A percentile compares a stretch with the other conserved stretches of the same genome.
Conservation (phyloP, 2,329 filamentous ascomycete genomes). For the Botryotinia convoluta region DNA sequence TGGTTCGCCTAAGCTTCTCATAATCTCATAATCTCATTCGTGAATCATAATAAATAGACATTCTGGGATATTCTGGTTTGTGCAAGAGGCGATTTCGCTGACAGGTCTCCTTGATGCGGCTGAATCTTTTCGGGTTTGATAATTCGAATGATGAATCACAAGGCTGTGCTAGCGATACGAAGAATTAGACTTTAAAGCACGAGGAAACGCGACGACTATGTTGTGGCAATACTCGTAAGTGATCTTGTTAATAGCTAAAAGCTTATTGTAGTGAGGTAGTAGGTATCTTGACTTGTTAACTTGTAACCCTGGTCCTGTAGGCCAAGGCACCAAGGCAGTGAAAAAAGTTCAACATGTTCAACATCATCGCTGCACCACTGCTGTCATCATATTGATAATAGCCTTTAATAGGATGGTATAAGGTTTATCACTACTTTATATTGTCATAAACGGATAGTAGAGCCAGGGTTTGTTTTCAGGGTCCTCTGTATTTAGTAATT, state of each 20-base stretch:
- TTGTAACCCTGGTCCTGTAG: background rate
- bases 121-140: background rate
- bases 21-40: background rate
- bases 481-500: background rate
- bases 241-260: background rate
- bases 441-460: background rate
- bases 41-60: background rate
- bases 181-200: background rate
- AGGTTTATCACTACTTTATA: constrained; percentile 4
- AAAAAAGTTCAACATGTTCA: background rate
- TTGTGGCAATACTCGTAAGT: constrained; percentile 4
- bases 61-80: background rate
- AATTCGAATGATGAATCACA: background rate
- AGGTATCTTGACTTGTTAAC: background rate
- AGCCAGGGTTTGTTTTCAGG: background rate
- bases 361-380: background rate
- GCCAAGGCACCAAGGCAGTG: background rate
- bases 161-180: background rate
- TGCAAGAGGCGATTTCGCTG: background rate
- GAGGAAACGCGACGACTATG: background rate
- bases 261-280: background rate
- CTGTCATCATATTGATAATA: background rate
- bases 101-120: background rate
- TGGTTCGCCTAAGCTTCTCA: background rate
- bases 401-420: background rate